These are phyloP conservation scores for Kalanchoe fedtschenkoi DNA, from an alignment of 164 flowering plant species.

Conservation along the genomic window DNA sequence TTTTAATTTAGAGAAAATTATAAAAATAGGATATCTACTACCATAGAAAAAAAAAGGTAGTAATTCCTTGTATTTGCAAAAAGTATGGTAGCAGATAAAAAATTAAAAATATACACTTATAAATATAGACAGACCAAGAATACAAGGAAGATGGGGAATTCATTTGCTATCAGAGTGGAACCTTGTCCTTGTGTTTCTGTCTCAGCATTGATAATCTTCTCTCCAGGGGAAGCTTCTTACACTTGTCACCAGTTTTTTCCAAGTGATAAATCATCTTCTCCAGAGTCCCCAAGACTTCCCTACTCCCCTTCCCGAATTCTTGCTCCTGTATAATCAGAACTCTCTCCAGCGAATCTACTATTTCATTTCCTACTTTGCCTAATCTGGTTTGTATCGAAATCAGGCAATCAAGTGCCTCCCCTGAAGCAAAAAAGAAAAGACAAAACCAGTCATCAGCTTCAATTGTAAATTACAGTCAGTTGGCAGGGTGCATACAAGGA, in stretches of 20 bases:
- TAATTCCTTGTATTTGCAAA: no score
- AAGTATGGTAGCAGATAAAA: no score
- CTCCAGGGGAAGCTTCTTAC: slow-evolving; percentile 47
- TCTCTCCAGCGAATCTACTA: slow-evolving; percentile 48
- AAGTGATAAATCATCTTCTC: slow-evolving; percentile 55
- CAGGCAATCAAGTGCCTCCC: slow-evolving; percentile 89
- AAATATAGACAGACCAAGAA: no score
- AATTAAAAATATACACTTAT: no score
- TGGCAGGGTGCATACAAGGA: neutral
- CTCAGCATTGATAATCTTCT: slow-evolving; percentile 54
- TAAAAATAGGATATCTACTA: no score
- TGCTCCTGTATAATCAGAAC: slow-evolving; percentile 71
- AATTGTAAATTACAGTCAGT: neutral
- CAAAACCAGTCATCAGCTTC: neutral
- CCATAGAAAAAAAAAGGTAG: no score
- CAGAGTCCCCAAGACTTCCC: slow-evolving; percentile 58
- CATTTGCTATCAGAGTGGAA: slow-evolving; percentile 12
- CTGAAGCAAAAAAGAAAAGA: slow-evolving; percentile 25
- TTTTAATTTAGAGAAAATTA: no score
- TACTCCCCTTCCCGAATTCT: slow-evolving; percentile 60
- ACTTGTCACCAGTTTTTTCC: slow-evolving; percentile 54
- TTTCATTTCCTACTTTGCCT: slow-evolving; percentile 38
- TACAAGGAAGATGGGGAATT: no score
- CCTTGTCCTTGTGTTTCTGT: slow-evolving; percentile 34
- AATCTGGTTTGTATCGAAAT: slow-evolving; percentile 55